Conservation (phyloP, 1,139 yeast genomes). For the Lodderomyces theae region DNA sequence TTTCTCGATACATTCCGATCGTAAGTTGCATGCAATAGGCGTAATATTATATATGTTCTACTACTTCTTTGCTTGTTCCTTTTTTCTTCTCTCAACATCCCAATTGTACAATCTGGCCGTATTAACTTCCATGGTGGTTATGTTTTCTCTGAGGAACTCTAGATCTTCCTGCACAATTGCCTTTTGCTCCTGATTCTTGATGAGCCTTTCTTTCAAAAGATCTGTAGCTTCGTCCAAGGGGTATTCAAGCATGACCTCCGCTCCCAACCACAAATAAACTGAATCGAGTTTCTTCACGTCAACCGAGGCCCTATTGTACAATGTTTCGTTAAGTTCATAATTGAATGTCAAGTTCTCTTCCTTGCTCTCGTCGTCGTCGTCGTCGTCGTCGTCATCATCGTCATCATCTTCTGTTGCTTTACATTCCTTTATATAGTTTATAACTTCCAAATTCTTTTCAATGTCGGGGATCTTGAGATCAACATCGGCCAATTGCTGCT, state of each 20-base stretch:
- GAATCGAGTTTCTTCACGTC: constrained; percentile 43
- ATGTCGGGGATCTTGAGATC: constrained; percentile 85
- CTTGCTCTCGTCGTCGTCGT: constrained; percentile 23
- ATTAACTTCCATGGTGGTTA: constrained; percentile 97
- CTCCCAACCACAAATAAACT: constrained; percentile 93
- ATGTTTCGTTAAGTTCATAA: constrained; percentile 89
- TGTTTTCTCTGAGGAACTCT: constrained; percentile 84
- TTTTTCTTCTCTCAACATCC: constrained; percentile 85
- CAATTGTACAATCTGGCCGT: constrained; percentile 94
- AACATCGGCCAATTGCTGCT: constrained; percentile 64
- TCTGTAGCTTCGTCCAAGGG: constrained; percentile 83
- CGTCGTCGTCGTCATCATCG: too few relatives aligned
- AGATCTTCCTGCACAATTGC: constrained; percentile 73
- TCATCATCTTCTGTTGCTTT: too few relatives aligned
- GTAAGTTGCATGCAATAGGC: constrained; percentile 16
- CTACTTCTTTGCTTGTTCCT: constrained; percentile 15
- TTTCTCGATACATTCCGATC: constrained; percentile 55
- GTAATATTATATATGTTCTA: neutral
- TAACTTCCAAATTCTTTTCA: constrained; percentile 74
- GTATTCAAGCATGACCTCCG: constrained; percentile 96
- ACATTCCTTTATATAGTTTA: constrained; percentile 53
- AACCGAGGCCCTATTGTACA: constrained; percentile 78
- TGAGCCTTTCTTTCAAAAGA: constrained; percentile 61
- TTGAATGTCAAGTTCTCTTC: constrained; percentile 57
- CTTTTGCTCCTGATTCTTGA: constrained; percentile 60